Percentiles rank a stretch among this genome's conserved stretches.
Evolutionary conservation across 1,284 basidiomycete species (phyloP).

Genomic region (Heterobasidion irregulare): DNA sequence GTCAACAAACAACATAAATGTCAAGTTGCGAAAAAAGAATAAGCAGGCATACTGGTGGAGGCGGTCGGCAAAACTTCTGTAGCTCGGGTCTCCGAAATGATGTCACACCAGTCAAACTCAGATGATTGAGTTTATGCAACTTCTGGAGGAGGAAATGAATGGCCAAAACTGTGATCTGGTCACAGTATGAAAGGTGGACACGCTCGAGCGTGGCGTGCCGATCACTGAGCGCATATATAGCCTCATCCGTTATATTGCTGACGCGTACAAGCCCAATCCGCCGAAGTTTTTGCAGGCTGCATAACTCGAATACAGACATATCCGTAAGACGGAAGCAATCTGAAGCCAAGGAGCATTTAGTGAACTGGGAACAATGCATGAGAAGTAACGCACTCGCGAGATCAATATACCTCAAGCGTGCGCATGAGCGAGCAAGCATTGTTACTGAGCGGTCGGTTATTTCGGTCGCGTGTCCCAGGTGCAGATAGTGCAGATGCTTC

Average conservation of each 20-base stretch:
- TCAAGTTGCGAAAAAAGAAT: background rate
- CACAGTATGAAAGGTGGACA: slow-evolving; percentile 96
- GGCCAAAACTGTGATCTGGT: slow-evolving; percentile 88
- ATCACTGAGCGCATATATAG: slow-evolving; percentile 82
- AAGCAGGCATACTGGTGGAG: slow-evolving; percentile 63
- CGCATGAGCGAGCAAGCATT: slow-evolving; percentile 80
- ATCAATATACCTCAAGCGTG: slow-evolving; percentile 93
- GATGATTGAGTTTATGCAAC: slow-evolving; percentile 84
- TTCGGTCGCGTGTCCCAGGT: slow-evolving; percentile 84
- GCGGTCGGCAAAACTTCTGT: slow-evolving; percentile 85
- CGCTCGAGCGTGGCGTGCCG: slow-evolving; percentile 83
- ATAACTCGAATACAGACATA: slow-evolving; percentile 88
- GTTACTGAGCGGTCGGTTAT: slow-evolving; percentile 91
- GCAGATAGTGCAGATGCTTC: slow-evolving; percentile 90
- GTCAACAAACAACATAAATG: background rate
- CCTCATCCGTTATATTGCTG: slow-evolving; percentile 87
- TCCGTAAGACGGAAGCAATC: slow-evolving; percentile 89
- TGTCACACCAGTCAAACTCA: slow-evolving; percentile 94
- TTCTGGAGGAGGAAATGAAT: slow-evolving; percentile 87
- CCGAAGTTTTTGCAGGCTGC: slow-evolving; percentile 83
- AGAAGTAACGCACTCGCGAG: slow-evolving; percentile 73
- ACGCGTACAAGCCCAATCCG: slow-evolving; percentile 95
- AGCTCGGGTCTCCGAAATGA: slow-evolving; percentile 83
- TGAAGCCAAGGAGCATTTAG: slow-evolving; percentile 21
- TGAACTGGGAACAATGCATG: slow-evolving; percentile 1